Evolutionary conservation across 108 stramenopile genomes (phyloP), one percentile per base, ranked within the genome.

Genomic region (Asterionellopsis glacialis): DNA sequence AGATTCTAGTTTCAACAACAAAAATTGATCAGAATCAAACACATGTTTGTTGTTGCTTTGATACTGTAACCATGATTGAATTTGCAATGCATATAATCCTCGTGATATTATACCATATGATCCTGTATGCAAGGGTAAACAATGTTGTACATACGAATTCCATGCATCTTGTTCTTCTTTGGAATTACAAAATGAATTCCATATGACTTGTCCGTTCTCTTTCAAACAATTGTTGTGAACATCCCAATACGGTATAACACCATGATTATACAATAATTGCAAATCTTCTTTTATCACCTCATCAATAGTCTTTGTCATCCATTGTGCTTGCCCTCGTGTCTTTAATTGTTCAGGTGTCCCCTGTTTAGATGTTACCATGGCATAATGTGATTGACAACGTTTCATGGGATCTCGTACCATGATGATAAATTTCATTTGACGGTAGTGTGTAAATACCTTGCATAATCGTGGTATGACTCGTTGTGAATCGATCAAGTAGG

Each of bases 31-130:
- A n/a, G n/a, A n/a, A n/a, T n/a, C n/a, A n/a, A n/a, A n/a, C n/a
- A n/a, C n/a, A n/a, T n/a, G n/a, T n/a, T n/a, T n/a, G n/a, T n/a
- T n/a, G n/a, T n/a, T n/a, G n/a, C n/a, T n/a, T n/a, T n/a, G n/a
- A n/a, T n/a, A n/a, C n/a, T n/a, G n/a, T n/a, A n/a, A n/a, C 97
- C 97, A 98, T n/a, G 84, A 84, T 51, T 90, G 73, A 59, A 96
- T 71, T 69, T 98, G 94, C 51, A 97, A 45, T 18, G 85, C 95
- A 69, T 98, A 98, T 68, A 96, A 47, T 1, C 97, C 97, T 44
- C 97, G 79, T 14, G 78, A 78, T 9, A 98, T 21, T n/a, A 91
- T 64, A 42, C 91, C 81, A 67, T 98, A 91, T 6, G 86, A 57
- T 13, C 96, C 96, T 44, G 82, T 97, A 63, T 73, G 73, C 68